Base-by-base conservation (phyloP, 2,329 filamentous ascomycete species). In the Aureobasidium uvarum region DNA sequence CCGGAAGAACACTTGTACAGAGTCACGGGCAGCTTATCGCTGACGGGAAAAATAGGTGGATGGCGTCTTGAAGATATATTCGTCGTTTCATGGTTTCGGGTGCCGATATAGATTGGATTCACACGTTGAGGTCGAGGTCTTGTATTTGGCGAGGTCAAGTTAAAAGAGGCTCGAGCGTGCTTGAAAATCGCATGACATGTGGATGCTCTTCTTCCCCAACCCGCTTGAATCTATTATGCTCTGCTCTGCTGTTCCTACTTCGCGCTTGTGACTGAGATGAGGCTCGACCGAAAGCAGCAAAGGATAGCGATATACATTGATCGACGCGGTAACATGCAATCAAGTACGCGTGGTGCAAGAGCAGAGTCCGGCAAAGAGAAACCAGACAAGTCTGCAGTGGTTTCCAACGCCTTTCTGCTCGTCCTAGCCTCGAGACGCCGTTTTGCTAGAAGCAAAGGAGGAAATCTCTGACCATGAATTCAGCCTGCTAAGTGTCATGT, bases 401-500 rank as follows among this genome's bases (percentile, higher is more conserved):
- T 43, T 45, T 28, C n/a, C 48, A 63, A 54, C 60, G 48, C 60
- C 38, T 33, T 36, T 62, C 58, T 45, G 39, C 16, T 41, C 33
- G 14, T 51, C 58, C 58, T 51, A 41, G 58, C 23, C 58, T 51
- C 23, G 46, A 54, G 48, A 52, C 48, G 48, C 60, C 60, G 60
- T 52, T 63, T 63, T 45, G 46, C 60, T 52, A 41, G 59, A 63
- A 43, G 46, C 60, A 43, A 63, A 62, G 43, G 18, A 62, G 58
- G 48, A 63, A 54, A 54, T 46, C 33, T 62, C 33, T 41, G 33
- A n/a, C 46, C 46, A 20, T 43, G 11, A 45, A 36, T 33, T 54
- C 39, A 62, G 55, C 64, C 56, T 66, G 50, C 39, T 6, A n/a
- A 50, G n/a, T 59, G 16, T 51, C 36, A 46, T 63, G 65, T 66